These are phyloP conservation scores for Mycena indigotica DNA, from an alignment of 768 basidiomycete species.

Conservation along the genomic window DNA sequence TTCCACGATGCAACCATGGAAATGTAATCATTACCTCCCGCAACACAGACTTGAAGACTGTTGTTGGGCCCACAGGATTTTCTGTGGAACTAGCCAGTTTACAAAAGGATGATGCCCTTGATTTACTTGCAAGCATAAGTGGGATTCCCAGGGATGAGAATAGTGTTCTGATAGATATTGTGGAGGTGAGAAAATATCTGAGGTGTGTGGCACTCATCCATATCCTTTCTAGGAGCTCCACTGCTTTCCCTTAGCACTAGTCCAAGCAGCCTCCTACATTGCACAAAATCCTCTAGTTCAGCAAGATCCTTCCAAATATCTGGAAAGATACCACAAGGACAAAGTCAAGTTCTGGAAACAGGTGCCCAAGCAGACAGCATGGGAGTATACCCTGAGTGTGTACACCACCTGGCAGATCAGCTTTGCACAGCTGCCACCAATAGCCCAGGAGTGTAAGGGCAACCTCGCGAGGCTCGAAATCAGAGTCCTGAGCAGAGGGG, in stretches of 20 bases:
- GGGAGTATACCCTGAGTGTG: slow-evolving; percentile 8
- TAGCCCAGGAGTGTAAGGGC: no score
- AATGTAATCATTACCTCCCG: slow-evolving; percentile 16
- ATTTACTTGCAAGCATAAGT: background rate
- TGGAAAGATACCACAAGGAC: background rate
- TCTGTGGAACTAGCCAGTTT: background rate
- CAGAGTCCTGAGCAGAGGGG: no score
- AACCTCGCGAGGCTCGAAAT: no score
- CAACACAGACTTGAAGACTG: background rate
- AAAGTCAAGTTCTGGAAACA: background rate
- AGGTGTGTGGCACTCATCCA: background rate
- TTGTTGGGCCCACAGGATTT: slow-evolving; percentile 1
- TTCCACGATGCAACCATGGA: slow-evolving; percentile 11
- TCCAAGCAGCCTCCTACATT: slow-evolving; percentile 11
- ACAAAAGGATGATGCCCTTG: background rate
- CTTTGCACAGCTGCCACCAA: background rate
- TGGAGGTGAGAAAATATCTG: slow-evolving; percentile 3
- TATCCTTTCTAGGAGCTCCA: slow-evolving; percentile 6
- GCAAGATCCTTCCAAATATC: background rate
- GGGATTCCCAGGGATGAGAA: background rate
- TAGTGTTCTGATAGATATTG: slow-evolving; percentile 5
- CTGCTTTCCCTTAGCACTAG: no score
- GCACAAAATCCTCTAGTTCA: background rate
- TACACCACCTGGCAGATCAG: slow-evolving; percentile 16
- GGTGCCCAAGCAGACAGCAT: slow-evolving; percentile 2